Base-by-base conservation (phyloP, 108 stramenopile genomes). In the Chaetoceros tenuissimus region DNA sequence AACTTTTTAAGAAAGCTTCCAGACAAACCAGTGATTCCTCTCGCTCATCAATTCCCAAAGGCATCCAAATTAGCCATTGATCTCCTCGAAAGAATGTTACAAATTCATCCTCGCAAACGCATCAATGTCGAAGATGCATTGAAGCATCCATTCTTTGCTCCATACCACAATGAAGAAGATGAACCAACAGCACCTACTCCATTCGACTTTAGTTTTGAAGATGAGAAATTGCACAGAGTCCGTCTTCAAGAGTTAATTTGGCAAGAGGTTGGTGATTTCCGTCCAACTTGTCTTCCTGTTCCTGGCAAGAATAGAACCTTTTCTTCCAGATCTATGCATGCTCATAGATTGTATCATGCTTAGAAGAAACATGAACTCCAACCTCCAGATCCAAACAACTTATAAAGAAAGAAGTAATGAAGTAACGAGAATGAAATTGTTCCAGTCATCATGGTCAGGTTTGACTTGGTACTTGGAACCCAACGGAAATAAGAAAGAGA, bases 101-200 rank as follows among this genome's bases (percentile, higher is more conserved):
- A 87, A 48, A 85, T 98, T 57, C 85, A 97, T 62, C 98, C 98
- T 2, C 53, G 62, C 0, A 79, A 77, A 72, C 81, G 98, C 22
- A 84, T 91, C 62, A 79, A 84, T 29, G 96, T 97, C 3, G 80
- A 78, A 51, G 88, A 95, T 55, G 90, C 98, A 26, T 77, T 99
- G 50, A 66, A 72, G 27, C 98, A 99, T 70, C 90, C 96, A 19
- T 98, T 90, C 69, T 76, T 98, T 65, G 60, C 89, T 30, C 77
- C 81, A 29, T 73, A 95, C 28, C 92, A 93, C 69, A 86, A 67
- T 44, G 70, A 80, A 30, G 81, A 84, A 20, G 94, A 94, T 53
- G 96, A 94, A 69, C 89, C 89, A 20, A 77, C 73, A 3, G 76
- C 79, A 34, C 58, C 69, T 5, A 27, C 44, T 2, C 48, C 64